phyloP scores from a whole-genome alignment of 169 alveolate genomes.

The Plasmodium relictum region DNA sequence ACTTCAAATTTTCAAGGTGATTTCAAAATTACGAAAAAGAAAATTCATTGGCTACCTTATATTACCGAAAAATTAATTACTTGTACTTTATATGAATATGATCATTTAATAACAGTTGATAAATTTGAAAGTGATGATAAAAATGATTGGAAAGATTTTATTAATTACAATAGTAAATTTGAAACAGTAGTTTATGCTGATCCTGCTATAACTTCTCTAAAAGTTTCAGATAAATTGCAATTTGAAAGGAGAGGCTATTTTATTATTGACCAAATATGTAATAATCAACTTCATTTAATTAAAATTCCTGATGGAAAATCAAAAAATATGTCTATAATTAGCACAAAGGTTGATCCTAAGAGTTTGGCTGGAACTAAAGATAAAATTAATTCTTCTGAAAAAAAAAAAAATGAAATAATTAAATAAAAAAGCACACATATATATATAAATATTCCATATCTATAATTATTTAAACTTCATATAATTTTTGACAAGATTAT shows the following conservation, averaged over 20 bases:
- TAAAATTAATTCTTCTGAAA: background rate
- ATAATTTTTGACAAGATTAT: too few relatives aligned
- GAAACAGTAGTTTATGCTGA: constrained; percentile 91
- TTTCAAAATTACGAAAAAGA: constrained; percentile 95
- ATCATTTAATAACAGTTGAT: constrained; percentile 94
- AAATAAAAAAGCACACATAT: too few relatives aligned
- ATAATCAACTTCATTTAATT: constrained; percentile 84
- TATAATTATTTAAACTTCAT: too few relatives aligned
- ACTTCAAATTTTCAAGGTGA: constrained; percentile 91
- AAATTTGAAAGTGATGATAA: constrained; percentile 93
- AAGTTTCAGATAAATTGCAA: constrained; percentile 92
- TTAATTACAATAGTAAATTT: constrained; percentile 86
- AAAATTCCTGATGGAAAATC: constrained; percentile 96
- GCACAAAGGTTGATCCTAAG: constrained; percentile 49
- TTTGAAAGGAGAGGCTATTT: constrained; percentile 98
- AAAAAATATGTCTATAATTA: constrained; percentile 73
- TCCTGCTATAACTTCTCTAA: constrained; percentile 80
- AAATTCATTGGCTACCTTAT: constrained; percentile 92
- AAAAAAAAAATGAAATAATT: background rate
- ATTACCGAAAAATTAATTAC: constrained; percentile 79
- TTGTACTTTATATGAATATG: constrained; percentile 93
- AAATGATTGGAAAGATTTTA: constrained; percentile 86
- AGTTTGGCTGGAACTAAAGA: constrained; percentile 57
- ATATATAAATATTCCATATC: too few relatives aligned
- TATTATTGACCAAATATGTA: constrained; percentile 91